Conservation (phyloP, 225 moss, liverwort and hornwort genomes). For the Asterella californica region DNA sequence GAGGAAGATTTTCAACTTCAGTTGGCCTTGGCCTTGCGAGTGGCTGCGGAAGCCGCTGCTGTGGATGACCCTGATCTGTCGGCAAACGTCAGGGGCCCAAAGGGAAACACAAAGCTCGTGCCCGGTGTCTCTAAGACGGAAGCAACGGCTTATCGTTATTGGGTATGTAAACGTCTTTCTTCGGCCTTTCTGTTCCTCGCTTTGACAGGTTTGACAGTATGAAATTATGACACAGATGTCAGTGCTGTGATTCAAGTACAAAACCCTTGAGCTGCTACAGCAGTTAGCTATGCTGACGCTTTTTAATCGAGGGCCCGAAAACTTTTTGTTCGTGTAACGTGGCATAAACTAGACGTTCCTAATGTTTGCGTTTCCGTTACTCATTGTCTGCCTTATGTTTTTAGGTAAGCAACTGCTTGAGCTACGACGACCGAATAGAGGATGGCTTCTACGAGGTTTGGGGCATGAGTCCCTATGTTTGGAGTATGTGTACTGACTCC, state of each 20-base stretch:
- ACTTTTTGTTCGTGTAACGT: not conserved
- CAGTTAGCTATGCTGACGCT: too few relatives aligned
- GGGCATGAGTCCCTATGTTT: slow-evolving; percentile 98
- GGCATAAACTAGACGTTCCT: not conserved
- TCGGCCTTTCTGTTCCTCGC: not conserved
- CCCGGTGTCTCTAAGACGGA: slow-evolving; percentile 73
- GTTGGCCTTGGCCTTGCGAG: slow-evolving; percentile 81
- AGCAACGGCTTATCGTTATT: slow-evolving; percentile 91
- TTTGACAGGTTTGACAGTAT: not conserved
- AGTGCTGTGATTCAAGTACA: not conserved
- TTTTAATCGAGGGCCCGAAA: too few relatives aligned
- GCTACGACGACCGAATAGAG: slow-evolving; percentile 90
- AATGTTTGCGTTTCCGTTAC: not conserved
- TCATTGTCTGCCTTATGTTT: not conserved
- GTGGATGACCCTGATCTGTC: slow-evolving; percentile 80
- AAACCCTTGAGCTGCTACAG: not conserved
- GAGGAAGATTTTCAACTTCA: slow-evolving; percentile 98
- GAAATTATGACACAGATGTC: not conserved
- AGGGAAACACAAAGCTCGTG: slow-evolving; percentile 54
- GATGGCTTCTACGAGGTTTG: slow-evolving; percentile 97
- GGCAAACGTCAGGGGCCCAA: slow-evolving; percentile 61
- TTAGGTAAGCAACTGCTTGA: slow-evolving; percentile 86
- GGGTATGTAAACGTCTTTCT: slow-evolving; percentile 53
- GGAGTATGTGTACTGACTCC: slow-evolving; percentile 98
- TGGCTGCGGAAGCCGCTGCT: slow-evolving; percentile 89